Evolutionary conservation across 768 basidiomycete genomes (phyloP), one percentile per base, ranked within the genome.

Genomic region (Candolleomyces eurysporus): DNA sequence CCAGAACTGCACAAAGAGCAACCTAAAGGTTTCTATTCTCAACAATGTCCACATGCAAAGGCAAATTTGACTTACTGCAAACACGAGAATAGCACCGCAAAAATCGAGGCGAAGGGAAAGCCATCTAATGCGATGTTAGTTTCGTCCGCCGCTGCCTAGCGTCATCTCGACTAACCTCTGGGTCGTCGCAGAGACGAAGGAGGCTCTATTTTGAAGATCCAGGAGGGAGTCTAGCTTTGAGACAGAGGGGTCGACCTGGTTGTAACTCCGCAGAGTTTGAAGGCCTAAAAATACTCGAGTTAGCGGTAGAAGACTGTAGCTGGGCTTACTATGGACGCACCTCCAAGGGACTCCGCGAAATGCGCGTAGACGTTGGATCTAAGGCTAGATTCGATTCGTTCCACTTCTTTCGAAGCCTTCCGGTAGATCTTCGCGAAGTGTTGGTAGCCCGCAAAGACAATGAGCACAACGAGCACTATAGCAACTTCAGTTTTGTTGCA

Each of bases 291-390:
- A 13, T 52, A 26, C 26, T 26, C 26, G 26, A 26, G 4, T 17
- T 60, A 46, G 54, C 17, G 42, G 26, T 48, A 19, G 46, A 17
- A 17, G 43, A 22, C 31, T 6, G 26, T 19, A 19, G 3, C 5
- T n/a, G 3, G 36, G 13, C 17, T 21, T 40, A 42, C 19, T 31
- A 5, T 32, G 1, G 9, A 4, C 66, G 14, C 59, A 76, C 90
- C 67, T 19, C 85, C 85, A 4, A 92, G 75, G 1, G 87, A 89
- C 71, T 92, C 91, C 0, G 88, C 83, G 69, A 92, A 89, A 67
- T 91, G 89, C 0, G 89, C 82, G 69, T 92, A 92, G 8, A 93
- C 78, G 11, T 87, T 73, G 2, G 88, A 90, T 45, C 90, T 87
- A 4, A 92, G 78, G 75, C 88, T 84, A 7, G 87, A 79, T 69